Evolutionary conservation across 129 eudicot genomes (phyloP), one percentile per base, ranked within the genome.

Genomic region (Chrysanthemum makinoi): DNA sequence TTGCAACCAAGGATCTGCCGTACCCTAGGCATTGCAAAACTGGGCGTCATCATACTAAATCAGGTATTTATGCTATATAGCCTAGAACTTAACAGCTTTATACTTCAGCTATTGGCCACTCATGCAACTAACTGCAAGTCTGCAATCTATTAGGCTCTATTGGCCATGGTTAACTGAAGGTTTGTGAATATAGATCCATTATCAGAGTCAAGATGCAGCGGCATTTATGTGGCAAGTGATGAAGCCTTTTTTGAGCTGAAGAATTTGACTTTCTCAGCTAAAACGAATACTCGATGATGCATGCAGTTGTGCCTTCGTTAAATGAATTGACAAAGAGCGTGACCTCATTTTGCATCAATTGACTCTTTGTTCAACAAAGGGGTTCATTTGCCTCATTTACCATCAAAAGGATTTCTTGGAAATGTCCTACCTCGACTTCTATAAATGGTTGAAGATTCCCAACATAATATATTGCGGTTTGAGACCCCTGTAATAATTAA

Each of bases 1-100:
- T 91, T 8, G 98, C 96, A 18, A 86, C 85, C 52, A 57, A 80
- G 11, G 79, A 84, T 0, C 61, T 15, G 55, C 96, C 96, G 2
- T 91, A 88, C 79, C 96, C 98, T 19, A 83, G 98, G 18, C 90
- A 95, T 63, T 84, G 96, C 80, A 83, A 85, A 79, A 91, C 96
- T 1, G 89, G 94, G 0, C 96, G 97, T 14, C 5, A 28, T 30
- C 48, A 47, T 9, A 28, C 66, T 28, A 61, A n/a, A n/a, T n/a
- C n/a, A n/a, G n/a, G n/a, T n/a, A n/a, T n/a, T n/a, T n/a, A n/a
- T n/a, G n/a, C n/a, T n/a, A n/a, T n/a, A n/a, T n/a, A n/a, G n/a
- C n/a, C n/a, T n/a, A n/a, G n/a, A n/a, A n/a, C n/a, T n/a, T 22
- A 22, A 22, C 24, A 22, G 24, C 24, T 22, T 22, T 22, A 22